Percentiles rank a stretch among this genome's conserved stretches.
phyloP scores from a whole-genome alignment of 208 protist genomes.

The Trichomonas vaginalis region DNA sequence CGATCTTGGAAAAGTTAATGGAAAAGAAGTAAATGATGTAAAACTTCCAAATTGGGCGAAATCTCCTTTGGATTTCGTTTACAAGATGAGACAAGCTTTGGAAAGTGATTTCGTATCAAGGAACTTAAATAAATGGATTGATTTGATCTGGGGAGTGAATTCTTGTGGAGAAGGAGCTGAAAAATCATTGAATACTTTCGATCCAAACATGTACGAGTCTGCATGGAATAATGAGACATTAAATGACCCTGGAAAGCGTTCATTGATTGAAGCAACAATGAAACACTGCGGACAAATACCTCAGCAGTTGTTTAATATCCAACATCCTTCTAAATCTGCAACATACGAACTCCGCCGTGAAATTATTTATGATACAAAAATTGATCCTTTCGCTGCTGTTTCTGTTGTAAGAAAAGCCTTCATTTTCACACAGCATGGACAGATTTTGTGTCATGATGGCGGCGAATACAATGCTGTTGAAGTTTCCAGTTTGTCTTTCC shows the following conservation, averaged over 20 bases:
- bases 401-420: neutral
- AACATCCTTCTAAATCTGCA: constrained; percentile 30
- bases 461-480: neutral
- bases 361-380: neutral
- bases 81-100: constrained; percentile 28
- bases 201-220: neutral
- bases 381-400: neutral
- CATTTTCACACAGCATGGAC: neutral
- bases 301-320: constrained; percentile 38
- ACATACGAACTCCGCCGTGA: neutral
- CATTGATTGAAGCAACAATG: constrained; percentile 29
- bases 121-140: constrained; percentile 80
- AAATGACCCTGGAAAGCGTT: neutral
- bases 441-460: neutral
- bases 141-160: constrained; percentile 77
- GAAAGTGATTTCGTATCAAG: constrained; percentile 53
- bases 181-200: neutral
- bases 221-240: neutral
- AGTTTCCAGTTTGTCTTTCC: neutral
- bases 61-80: constrained; percentile 30
- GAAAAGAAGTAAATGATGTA: constrained; percentile 22
- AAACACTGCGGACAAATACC: constrained; percentile 46
- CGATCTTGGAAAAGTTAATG: neutral
- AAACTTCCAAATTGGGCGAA: constrained; percentile 36
- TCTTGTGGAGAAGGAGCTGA: neutral